Evolutionary conservation across 768 basidiomycete genomes (phyloP).

Genomic region (Hortiboletus campestris): DNA sequence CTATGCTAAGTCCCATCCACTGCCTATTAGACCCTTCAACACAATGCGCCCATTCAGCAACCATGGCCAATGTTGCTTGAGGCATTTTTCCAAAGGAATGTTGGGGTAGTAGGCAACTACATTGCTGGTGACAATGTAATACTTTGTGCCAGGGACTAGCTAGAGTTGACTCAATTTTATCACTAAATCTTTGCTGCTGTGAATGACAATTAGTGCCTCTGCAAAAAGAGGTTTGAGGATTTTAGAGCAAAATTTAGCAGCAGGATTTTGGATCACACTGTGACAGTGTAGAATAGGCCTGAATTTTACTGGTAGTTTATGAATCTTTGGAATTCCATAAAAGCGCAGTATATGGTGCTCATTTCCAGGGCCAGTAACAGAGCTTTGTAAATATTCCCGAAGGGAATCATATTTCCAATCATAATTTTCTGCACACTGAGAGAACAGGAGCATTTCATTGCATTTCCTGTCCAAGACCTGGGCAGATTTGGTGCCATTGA

Average conservation of each 20-base stretch:
- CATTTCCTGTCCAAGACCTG: not conserved
- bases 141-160: fast-evolving
- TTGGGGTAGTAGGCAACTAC: conserved; percentile 3
- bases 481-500: too few relatives aligned
- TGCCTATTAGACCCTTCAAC: too few relatives aligned
- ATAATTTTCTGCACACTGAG: not conserved
- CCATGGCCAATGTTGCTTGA: too few relatives aligned
- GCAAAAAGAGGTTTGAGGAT: conserved; percentile 7
- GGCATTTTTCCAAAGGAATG: not conserved
- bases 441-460: not conserved
- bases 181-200: conserved; percentile 6
- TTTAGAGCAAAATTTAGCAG: not conserved
- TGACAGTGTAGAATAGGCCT: not conserved
- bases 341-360: not conserved
- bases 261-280: not conserved
- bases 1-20: too few relatives aligned
- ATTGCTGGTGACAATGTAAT: not conserved
- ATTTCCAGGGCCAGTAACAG: not conserved
- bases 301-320: conserved; percentile 9
- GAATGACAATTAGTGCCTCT: not conserved
- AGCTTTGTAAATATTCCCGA: fast-evolving
- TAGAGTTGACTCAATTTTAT: conserved; percentile 13
- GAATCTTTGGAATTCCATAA: conserved; percentile 13
- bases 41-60: too few relatives aligned
- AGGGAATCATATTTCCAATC: not conserved